Evolutionary conservation across 495 filamentous ascomycete species (phyloP).

Genomic region (Tricharina praecox): DNA sequence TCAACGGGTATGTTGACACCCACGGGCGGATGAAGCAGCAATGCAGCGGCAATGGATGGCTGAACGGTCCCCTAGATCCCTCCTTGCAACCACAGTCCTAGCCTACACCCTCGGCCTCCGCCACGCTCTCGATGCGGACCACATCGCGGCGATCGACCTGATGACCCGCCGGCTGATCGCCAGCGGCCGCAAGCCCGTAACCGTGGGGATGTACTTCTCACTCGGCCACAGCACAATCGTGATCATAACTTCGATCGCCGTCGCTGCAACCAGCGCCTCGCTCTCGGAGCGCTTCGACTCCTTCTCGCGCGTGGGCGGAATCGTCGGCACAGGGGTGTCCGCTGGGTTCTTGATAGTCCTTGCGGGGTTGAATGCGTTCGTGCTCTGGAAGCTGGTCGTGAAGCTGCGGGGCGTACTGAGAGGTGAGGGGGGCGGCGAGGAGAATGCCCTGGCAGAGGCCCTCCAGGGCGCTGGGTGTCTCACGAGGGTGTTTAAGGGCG

Average conservation of each 20-base stretch:
- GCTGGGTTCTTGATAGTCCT: slow-evolving; percentile 68
- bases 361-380: slow-evolving; percentile 70
- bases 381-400: slow-evolving; percentile 55
- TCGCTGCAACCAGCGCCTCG: slow-evolving; percentile 74
- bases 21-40: too few species aligned
- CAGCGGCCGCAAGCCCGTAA: slow-evolving; percentile 68
- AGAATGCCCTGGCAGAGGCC: slow-evolving; percentile 37
- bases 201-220: slow-evolving; percentile 89
- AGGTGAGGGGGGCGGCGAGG: slow-evolving; percentile 33
- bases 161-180: slow-evolving; percentile 89
- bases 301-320: slow-evolving; percentile 68
- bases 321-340: slow-evolving; percentile 71
- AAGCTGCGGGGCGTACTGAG: slow-evolving; percentile 46
- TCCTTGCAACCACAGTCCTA: slow-evolving; percentile 64
- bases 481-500: slow-evolving; percentile 48
- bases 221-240: slow-evolving; percentile 90
- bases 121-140: slow-evolving; percentile 91
- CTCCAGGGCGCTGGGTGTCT: slow-evolving; percentile 65
- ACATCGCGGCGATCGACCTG: slow-evolving; percentile 90
- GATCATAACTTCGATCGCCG: slow-evolving; percentile 73
- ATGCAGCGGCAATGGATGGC: too few species aligned
- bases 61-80: slow-evolving; percentile 29
- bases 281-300: slow-evolving; percentile 60
- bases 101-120: slow-evolving; percentile 81
- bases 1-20: slow-evolving; percentile 26